Evolutionary conservation across 305 asterid species (phyloP).

Genomic region (Rubia balearica): DNA sequence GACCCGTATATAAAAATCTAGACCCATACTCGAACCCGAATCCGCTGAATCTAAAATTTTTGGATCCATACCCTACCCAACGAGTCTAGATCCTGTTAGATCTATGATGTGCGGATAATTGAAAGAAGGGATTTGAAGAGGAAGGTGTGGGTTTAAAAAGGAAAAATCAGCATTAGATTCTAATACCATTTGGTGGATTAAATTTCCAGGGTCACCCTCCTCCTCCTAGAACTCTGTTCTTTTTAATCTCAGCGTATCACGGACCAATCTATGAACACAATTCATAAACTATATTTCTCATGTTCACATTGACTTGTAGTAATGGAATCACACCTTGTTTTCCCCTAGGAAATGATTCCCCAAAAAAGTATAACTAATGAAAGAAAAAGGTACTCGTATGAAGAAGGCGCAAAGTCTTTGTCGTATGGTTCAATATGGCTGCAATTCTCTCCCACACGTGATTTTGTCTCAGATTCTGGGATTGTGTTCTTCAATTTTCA

Average conservation of each 20-base stretch:
- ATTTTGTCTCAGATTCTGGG: slow-evolving; percentile 46
- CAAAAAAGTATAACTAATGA: not conserved
- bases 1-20: too few relatives aligned
- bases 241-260: not conserved
- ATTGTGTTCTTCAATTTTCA: slow-evolving; percentile 14
- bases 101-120: too few relatives aligned
- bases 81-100: too few relatives aligned
- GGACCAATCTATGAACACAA: not conserved
- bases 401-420: slow-evolving; percentile 10
- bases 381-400: not conserved
- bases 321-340: slow-evolving; percentile 4
- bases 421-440: slow-evolving; percentile 31
- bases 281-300: not conserved
- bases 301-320: not conserved
- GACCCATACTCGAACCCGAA: too few relatives aligned
- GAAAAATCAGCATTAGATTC: not conserved
- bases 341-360: not conserved
- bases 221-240: slow-evolving; percentile 24
- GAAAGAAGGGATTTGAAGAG: not conserved
- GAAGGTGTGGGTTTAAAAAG: not conserved
- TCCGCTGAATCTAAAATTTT: too few relatives aligned
- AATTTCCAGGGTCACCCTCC: slow-evolving; percentile 39
- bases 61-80: too few relatives aligned
- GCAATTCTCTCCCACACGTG: slow-evolving; percentile 30
- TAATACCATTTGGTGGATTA: slow-evolving; percentile 29